Evolutionary conservation across 139 green algal genomes (phyloP).

Genomic region (Gonium pectorale): DNA sequence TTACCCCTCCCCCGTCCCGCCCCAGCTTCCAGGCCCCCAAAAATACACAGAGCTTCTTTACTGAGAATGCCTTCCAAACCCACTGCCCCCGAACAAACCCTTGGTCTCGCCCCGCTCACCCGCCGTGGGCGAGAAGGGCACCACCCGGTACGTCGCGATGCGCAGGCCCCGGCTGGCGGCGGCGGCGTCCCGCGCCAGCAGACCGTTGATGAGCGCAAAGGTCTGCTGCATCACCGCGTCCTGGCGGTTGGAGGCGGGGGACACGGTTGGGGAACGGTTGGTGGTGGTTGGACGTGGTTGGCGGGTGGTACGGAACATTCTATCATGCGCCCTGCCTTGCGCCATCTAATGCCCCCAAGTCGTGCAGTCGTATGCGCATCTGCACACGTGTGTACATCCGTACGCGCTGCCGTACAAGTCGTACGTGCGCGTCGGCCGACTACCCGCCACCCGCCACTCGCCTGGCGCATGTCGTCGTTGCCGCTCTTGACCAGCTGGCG

Average conservation of each 20-base stretch:
- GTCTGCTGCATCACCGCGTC: conserved; percentile 99
- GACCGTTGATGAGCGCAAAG: conserved; percentile 89
- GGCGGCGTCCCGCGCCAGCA: conserved; percentile 72
- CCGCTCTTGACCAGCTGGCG: conserved; percentile 79
- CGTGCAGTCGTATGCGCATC: too few relatives aligned
- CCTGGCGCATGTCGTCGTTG: conserved; percentile 86
- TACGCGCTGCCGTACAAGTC: too few relatives aligned
- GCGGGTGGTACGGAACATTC: too few relatives aligned
- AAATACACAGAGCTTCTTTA: too few relatives aligned
- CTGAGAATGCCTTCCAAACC: too few relatives aligned
- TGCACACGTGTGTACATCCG: too few relatives aligned
- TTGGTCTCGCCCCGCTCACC: conserved; percentile 83
- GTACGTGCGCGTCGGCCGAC: too few relatives aligned
- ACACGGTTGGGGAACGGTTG: not conserved
- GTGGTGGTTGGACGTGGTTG: not conserved
- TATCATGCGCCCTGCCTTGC: too few relatives aligned
- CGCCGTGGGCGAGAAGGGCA: conserved; percentile 89
- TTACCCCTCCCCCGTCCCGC: too few relatives aligned
- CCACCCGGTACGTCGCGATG: conserved; percentile 90
- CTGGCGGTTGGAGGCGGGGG: conserved; percentile 85
- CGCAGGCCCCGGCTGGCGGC: conserved; percentile 70
- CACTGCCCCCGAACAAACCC: too few relatives aligned
- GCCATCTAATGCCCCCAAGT: too few relatives aligned
- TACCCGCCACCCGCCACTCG: not conserved
- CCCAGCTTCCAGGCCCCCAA: too few relatives aligned